phyloP scores from a whole-genome alignment of 2,329 filamentous ascomycete genomes.

The Pestalotiopsis sp. region DNA sequence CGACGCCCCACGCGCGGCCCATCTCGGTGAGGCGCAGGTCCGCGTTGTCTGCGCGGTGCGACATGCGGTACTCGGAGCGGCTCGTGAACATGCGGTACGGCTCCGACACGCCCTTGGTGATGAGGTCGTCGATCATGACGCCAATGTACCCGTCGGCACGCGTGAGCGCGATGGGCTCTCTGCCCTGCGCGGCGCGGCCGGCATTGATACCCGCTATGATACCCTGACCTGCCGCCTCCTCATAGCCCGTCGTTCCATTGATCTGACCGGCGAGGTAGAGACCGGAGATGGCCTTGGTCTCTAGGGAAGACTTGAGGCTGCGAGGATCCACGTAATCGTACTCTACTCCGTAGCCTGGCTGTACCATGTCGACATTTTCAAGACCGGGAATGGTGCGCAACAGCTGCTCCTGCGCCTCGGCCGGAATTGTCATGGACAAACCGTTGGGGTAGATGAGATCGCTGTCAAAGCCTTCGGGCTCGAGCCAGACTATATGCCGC shows the following conservation, averaged over 20 bases:
- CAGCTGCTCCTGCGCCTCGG: slow-evolving; percentile 81
- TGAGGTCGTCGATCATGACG: slow-evolving; percentile 97
- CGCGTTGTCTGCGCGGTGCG: slow-evolving; percentile 89
- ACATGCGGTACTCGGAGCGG: slow-evolving; percentile 93
- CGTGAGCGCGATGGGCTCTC: slow-evolving; percentile 68
- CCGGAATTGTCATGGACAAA: slow-evolving; percentile 94
- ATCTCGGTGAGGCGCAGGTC: slow-evolving; percentile 82
- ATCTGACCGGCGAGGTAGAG: slow-evolving; percentile 95
- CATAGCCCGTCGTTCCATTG: slow-evolving; percentile 97
- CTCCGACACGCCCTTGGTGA: slow-evolving; percentile 95
- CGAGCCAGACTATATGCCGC: slow-evolving; percentile 91
- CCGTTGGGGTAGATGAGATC: slow-evolving; percentile 95
- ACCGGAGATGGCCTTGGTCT: slow-evolving; percentile 88
- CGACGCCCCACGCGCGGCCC: slow-evolving; percentile 75
- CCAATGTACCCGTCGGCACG: slow-evolving; percentile 94
- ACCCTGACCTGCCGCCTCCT: slow-evolving; percentile 94
- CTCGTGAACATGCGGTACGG: slow-evolving; percentile 99
- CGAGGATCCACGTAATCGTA: slow-evolving; percentile 98
- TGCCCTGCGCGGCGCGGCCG: slow-evolving; percentile 73
- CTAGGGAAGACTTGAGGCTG: slow-evolving; percentile 82
- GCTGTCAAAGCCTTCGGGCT: slow-evolving; percentile 91
- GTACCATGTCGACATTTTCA: slow-evolving; percentile 87
- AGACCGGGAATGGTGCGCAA: slow-evolving; percentile 87
- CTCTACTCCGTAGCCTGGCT: slow-evolving; percentile 95
- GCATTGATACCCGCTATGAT: slow-evolving; percentile 93